phyloP scores from a whole-genome alignment of 768 basidiomycete genomes.

The Pholiota microspora region DNA sequence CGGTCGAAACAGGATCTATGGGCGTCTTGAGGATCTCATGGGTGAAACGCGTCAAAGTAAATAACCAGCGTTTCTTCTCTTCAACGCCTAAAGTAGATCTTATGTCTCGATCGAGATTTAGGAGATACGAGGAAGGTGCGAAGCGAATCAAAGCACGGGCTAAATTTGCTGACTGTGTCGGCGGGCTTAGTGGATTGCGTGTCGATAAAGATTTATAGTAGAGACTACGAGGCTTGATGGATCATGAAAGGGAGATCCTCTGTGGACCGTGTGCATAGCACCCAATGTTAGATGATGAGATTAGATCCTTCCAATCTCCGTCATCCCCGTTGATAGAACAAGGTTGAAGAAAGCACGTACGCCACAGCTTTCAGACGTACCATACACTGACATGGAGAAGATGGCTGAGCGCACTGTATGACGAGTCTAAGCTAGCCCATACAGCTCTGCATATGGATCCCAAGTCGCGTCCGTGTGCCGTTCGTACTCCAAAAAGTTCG shows the following conservation, averaged over 20 bases:
- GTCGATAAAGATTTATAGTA: no score
- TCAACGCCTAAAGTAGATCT: neutral
- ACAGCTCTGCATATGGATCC: conserved; percentile 38
- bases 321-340: neutral
- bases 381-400: neutral
- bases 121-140: neutral
- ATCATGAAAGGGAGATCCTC: neutral
- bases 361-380: neutral
- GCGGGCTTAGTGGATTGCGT: no score
- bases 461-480: conserved; percentile 32
- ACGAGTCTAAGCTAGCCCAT: conserved; percentile 20
- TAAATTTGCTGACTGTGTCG: no score
- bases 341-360: neutral
- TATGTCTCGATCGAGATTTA: no score
- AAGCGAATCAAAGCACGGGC: neutral
- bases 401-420: neutral
- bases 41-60: no score
- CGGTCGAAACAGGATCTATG: neutral
- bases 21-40: neutral
- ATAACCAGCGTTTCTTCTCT: no score
- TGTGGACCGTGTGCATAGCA: neutral
- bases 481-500: conserved; percentile 37
- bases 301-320: neutral
- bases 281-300: neutral
- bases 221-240: no score